Base-by-base conservation (phyloP, 176 grass and related monocot species). In the Luzula sylvatica region DNA sequence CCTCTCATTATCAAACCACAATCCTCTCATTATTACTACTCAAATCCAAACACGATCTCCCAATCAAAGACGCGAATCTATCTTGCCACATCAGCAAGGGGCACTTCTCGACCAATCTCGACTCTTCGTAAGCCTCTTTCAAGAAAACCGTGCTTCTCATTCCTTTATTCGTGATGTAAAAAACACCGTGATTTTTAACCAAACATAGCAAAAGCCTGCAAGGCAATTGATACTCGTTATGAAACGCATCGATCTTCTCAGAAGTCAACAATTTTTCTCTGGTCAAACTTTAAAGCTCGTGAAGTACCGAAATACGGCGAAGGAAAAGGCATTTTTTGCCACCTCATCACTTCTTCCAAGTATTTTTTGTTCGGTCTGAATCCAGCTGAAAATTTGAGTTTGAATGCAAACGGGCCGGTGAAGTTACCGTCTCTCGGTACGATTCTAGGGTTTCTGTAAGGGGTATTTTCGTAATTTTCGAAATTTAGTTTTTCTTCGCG, bases 131-230 rank as follows among this genome's bases (percentile, higher is more conserved):
- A 18, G 76, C 89, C 42, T 95, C 89, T 50, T 95, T 88, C 24
- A 95, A 73, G 46, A 88, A 88, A n/a, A 88, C 74, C 27, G 83
- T 88, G 46, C 89, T 95, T 52, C 74, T 83, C 60, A 76, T 57
- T 44, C 83, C 83, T 75, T 89, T 96, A 52, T 96, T 96, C n/a
- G 84, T 96, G 53, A 88, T 88, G 38, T 88, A 88, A 72, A 88
- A 95, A 17, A 96, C 82, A 7, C 83, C 90, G 46, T 96, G 90
- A 79, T 86, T 82, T 79, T 86, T 88, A 27, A 95, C 51, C 53
- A 88, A 61, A 73, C 83, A 88, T 28, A 95, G 76, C 62, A 88
- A 70, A 27, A 95, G 60, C 29, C 54, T 83, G 47, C 57, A 82
- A 41, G 83, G 83, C 55, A 95, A 58, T 65, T 70, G 72, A 50